Evolutionary conservation across 768 basidiomycete species (phyloP), one percentile per base, ranked within the genome.

Genomic region (Exsudoporus frostii): DNA sequence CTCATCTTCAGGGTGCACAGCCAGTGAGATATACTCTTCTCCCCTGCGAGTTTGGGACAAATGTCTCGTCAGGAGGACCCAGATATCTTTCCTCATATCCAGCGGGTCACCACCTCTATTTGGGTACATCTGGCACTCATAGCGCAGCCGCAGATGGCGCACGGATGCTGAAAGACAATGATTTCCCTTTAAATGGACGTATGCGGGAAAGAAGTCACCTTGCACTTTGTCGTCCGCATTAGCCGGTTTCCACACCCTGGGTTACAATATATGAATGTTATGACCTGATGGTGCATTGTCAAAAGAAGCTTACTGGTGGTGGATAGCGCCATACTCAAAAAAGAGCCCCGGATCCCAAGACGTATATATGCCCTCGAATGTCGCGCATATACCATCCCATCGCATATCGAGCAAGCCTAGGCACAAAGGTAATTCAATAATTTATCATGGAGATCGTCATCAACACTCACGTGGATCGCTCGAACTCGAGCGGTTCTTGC

Each of bases 311-410:
- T 51, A 89, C 92, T 88, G 86, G 54, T 96, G 92, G 55, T 90
- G 81, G 15, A 61, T 71, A 24, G 82, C 58, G 2, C 57, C 55
- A 27, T 76, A 69, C 3, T 72, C 57, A 71, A 91, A 88, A 71
- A 91, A 88, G 3, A 81, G 73, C 0, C 45, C 58, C 0, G 93
- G 90, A 66, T 93, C 78, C 96, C 96, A 98, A 64, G 88, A 96
- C 33, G 90, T 65, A 69, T 93, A 92, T 36, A 96, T 69, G 2
- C 88, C 82, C 33, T 91, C 85, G 57, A 98, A 98, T 0, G 80
- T 70, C 7, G 80, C 74, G 40, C 92, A 79, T 10, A 88, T 77
- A 36, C 85, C 82, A 15, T 86, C 80, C 94, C 94, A 98, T 0
- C 84, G 77, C 48, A 97, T 79, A 9, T 73, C 70, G 14, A 88